Evolutionary conservation across 1,284 basidiomycete genomes (phyloP).

Genomic region (Somion occarium): DNA sequence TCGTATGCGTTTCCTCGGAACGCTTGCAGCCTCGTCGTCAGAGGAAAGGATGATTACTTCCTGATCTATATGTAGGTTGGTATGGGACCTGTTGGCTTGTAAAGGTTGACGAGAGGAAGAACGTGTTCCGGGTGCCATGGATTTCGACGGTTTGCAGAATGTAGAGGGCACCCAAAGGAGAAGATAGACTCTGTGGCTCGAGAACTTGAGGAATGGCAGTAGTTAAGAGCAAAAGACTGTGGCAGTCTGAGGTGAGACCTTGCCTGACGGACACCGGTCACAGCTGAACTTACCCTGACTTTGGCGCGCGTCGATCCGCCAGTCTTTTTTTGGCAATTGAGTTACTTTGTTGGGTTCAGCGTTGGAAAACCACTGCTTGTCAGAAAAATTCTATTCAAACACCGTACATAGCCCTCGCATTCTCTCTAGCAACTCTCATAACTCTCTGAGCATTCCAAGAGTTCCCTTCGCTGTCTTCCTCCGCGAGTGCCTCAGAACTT

Average conservation of each 20-base stretch:
- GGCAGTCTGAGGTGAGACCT: not conserved
- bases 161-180: no score
- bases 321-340: not conserved
- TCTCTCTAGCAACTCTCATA: constrained; percentile 58
- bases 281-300: not conserved
- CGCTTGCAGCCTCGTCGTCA: constrained; percentile 28
- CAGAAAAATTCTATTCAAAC: constrained; percentile 30
- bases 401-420: constrained; percentile 60
- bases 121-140: not conserved
- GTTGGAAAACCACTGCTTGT: no score
- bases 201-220: not conserved
- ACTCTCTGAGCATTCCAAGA: constrained; percentile 53
- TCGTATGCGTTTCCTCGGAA: constrained; percentile 4
- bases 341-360: not conserved
- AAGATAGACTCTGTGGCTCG: no score
- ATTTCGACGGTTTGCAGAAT: no score
- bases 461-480: not conserved
- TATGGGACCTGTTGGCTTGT: not conserved
- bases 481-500: not conserved
- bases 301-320: not conserved
- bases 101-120: constrained; percentile 1
- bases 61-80: constrained; percentile 12
- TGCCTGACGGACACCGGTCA: not conserved
- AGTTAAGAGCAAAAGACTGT: not conserved
- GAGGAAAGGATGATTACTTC: constrained; percentile 28